A percentile compares a stretch with the other conserved stretches of the same genome.
Conservation (phyloP, 1,284 basidiomycete genomes). For the Ustilago sp. region DNA sequence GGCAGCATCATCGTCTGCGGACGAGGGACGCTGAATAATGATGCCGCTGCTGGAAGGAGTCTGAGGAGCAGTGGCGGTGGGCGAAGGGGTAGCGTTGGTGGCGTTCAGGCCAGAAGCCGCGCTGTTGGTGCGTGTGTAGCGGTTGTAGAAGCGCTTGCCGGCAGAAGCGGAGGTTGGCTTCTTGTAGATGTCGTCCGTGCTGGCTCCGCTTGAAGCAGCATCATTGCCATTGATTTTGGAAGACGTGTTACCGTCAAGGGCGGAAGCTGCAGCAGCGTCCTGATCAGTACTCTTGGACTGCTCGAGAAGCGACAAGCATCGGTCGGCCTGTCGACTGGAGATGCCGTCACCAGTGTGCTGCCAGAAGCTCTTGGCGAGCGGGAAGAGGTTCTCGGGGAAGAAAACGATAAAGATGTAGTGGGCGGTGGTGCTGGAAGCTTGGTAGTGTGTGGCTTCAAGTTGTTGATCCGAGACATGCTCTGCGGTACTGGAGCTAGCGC, state of each 20-base stretch:
- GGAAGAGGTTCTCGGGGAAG: slow-evolving; percentile 77
- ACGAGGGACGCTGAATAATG: slow-evolving; percentile 34
- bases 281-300: slow-evolving; percentile 43
- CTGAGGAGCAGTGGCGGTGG: slow-evolving; percentile 25
- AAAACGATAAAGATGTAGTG: slow-evolving; percentile 77
- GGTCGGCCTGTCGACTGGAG: slow-evolving; percentile 86
- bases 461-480: slow-evolving; percentile 35
- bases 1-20: slow-evolving; percentile 20
- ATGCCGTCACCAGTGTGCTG: slow-evolving; percentile 93
- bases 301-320: slow-evolving; percentile 74
- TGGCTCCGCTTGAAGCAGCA: not conserved
- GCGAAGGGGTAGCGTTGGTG: slow-evolving; percentile 27
- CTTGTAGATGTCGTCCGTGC: slow-evolving; percentile 39
- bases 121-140: slow-evolving; percentile 50
- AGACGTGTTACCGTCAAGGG: not conserved
- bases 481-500: slow-evolving; percentile 39
- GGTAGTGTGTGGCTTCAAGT: slow-evolving; percentile 30
- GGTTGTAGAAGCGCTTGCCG: slow-evolving; percentile 54
- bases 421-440: slow-evolving; percentile 32
- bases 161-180: slow-evolving; percentile 18
- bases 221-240: not conserved
- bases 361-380: slow-evolving; percentile 91
- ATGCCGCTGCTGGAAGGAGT: slow-evolving; percentile 42
- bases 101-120: slow-evolving; percentile 16
- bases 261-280: slow-evolving; percentile 5